Evolutionary conservation across 306 rosid genomes (phyloP).

Genomic region (Pachyrhizus erosus): DNA sequence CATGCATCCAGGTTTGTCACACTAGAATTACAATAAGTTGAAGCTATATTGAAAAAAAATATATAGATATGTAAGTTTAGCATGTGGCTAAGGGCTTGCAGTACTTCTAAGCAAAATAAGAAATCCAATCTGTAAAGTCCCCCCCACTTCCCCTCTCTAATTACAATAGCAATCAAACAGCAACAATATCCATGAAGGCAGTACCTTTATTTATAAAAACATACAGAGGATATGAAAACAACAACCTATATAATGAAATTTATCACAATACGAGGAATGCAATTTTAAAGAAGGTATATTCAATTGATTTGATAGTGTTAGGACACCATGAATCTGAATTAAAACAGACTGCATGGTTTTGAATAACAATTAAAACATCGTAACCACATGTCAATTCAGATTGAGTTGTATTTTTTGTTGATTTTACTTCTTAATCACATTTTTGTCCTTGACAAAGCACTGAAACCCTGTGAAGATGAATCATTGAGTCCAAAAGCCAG

Average conservation of each 20-base stretch:
- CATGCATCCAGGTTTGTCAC: not conserved
- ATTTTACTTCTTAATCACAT: not conserved
- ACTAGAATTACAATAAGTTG: not conserved
- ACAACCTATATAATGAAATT: not conserved
- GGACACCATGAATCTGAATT: not conserved
- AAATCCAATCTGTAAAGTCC: not conserved
- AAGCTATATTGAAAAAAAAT: not conserved
- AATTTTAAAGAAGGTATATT: not conserved
- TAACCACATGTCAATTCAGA: not conserved
- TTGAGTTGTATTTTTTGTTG: not conserved
- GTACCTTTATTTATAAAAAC: not conserved
- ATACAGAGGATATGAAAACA: not conserved
- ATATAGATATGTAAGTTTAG: not conserved
- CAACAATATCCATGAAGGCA: not conserved
- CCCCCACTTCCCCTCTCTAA: not conserved
- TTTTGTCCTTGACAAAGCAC: conserved; percentile 1
- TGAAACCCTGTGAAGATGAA: not conserved
- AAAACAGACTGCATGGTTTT: not conserved
- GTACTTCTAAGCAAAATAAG: not conserved
- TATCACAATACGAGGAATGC: not conserved
- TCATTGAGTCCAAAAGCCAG: not conserved
- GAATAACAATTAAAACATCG: not conserved
- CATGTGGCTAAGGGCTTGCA: conserved; percentile 11
- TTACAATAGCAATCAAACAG: conserved; percentile 12
- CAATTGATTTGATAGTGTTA: conserved; percentile 2